Conservation (phyloP, 768 basidiomycete genomes). For the Suillus discolor region DNA sequence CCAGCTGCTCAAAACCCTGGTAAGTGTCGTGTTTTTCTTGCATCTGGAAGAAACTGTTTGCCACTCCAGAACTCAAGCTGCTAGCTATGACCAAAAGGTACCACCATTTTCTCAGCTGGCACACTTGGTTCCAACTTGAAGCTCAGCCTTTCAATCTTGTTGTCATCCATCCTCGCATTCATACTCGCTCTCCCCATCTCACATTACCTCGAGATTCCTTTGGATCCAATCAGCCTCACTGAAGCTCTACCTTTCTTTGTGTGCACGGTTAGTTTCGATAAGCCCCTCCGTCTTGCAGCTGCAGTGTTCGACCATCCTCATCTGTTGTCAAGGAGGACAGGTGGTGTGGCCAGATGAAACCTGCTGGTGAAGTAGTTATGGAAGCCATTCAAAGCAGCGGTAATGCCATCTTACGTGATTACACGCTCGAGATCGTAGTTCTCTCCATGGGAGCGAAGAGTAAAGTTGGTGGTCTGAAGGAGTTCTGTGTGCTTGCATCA, state of each 20-base stretch:
- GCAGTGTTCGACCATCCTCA: conserved; percentile 88
- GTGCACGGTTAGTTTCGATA: conserved; percentile 97
- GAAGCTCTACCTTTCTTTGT: conserved; percentile 98
- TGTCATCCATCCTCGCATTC: conserved; percentile 80
- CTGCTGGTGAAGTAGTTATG: conserved; percentile 82
- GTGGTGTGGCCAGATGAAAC: conserved; percentile 57
- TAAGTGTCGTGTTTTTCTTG: no score
- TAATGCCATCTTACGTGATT: conserved; percentile 86
- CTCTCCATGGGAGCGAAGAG: conserved; percentile 85
- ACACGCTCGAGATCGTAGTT: conserved; percentile 89
- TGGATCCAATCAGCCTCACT: conserved; percentile 91
- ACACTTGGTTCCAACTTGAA: conserved; percentile 78
- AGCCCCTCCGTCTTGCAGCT: conserved; percentile 88
- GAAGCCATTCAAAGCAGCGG: conserved; percentile 83
- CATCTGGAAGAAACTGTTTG: no score
- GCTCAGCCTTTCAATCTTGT: conserved; percentile 72
- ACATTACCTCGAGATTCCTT: conserved; percentile 79
- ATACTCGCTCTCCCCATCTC: conserved; percentile 80
- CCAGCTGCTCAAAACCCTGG: no score
- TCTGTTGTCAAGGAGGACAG: conserved; percentile 42
- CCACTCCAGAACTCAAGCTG: no score
- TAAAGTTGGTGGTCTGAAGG: conserved; percentile 84
- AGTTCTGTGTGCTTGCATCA: conserved; percentile 95
- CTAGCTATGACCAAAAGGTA: no score
- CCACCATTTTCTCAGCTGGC: conserved; percentile 69